Base-by-base conservation (phyloP, 495 filamentous ascomycete genomes). In the Aspergillus bridgeri region DNA sequence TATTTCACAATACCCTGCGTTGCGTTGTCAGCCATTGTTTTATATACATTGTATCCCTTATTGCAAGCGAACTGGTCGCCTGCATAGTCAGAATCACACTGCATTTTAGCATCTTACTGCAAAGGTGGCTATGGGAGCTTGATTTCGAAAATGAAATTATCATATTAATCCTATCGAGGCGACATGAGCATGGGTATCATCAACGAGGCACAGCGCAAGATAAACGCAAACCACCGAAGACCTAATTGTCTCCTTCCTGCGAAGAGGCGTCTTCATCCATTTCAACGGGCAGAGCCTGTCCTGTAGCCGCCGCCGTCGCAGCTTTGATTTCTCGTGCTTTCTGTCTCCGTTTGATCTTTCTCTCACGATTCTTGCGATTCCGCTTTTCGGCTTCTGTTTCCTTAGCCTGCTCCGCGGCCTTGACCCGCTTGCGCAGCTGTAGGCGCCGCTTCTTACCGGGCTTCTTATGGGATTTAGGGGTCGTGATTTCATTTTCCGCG, bases 371-470 rank as follows among this genome's bases (percentile, higher is more conserved):
- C 59, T 77, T 78, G 38, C 74, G 71, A 43, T 69, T 77, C 8
- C 74, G 70, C 60, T 79, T 79, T 62, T 79, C 76, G 1, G 74
- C 75, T n/a, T 77, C 75, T 0, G 61, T 62, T 59, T 74, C 68
- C 52, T 75, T 73, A 0, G 73, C 71, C 44, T 45, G 54, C 38
- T 70, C 51, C 3, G 67, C 70, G 1, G 62, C 65, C 6, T 57
- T 61, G 8, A 62, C 58, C 4, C 64, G 65, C 64, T 75, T 79
- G 50, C 76, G 75, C 47, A 78, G 51, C 49, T 75, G 69, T 11
- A 79, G 57, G 2, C 76, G 76, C 3, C 76, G 67, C 61, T 79
- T 79, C 61, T 79, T 79, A 13, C 76, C 76, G 0, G 76, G 75
- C 68, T 79, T 79, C 62, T 76, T 78, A 24, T 65, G 65, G 7